Percentiles rank a stretch among this genome's conserved stretches.
Evolutionary conservation across 2,329 filamentous ascomycete genomes (phyloP).

Genomic region (Parascedosporium putredinis): DNA sequence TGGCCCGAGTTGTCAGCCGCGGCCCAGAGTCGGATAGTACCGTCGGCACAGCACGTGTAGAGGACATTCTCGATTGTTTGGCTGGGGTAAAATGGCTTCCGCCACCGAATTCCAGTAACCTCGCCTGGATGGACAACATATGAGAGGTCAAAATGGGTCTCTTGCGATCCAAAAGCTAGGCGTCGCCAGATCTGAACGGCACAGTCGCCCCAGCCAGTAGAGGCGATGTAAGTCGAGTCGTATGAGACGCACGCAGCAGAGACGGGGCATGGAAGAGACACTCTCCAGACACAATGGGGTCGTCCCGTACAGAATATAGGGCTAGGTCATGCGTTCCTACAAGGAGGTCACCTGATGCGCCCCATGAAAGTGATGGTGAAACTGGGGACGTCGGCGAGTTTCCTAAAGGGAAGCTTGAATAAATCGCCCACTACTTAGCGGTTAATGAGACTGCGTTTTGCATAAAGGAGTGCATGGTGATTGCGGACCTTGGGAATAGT

Average conservation of each 20-base stretch:
- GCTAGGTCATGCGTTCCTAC: slow-evolving; percentile 60
- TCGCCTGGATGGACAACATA: slow-evolving; percentile 78
- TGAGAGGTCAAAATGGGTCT: slow-evolving; percentile 79
- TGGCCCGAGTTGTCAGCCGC: slow-evolving; percentile 60
- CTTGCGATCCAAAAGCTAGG: slow-evolving; percentile 69
- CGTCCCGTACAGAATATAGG: slow-evolving; percentile 48
- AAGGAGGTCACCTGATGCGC: slow-evolving; percentile 72
- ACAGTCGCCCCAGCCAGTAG: slow-evolving; percentile 65
- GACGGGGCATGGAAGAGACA: slow-evolving; percentile 59
- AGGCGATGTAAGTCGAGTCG: slow-evolving; percentile 79
- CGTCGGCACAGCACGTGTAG: slow-evolving; percentile 80
- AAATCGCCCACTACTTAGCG: slow-evolving; percentile 47
- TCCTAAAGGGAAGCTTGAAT: slow-evolving; percentile 43
- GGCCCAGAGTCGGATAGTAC: slow-evolving; percentile 73
- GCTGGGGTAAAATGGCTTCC: slow-evolving; percentile 63
- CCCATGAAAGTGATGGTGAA: slow-evolving; percentile 63
- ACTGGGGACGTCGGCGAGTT: slow-evolving; percentile 27
- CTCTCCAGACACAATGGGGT: slow-evolving; percentile 59
- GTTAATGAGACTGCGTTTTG: too few relatives aligned
- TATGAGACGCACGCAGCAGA: slow-evolving; percentile 73
- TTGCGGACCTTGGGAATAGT: too few relatives aligned
- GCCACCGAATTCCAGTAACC: slow-evolving; percentile 82
- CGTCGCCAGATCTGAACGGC: slow-evolving; percentile 90
- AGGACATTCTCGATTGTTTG: slow-evolving; percentile 77
- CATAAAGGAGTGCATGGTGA: background rate